Evolutionary conservation across 768 basidiomycete species (phyloP), one percentile per base, ranked within the genome.

Genomic region (Serendipita sp.): DNA sequence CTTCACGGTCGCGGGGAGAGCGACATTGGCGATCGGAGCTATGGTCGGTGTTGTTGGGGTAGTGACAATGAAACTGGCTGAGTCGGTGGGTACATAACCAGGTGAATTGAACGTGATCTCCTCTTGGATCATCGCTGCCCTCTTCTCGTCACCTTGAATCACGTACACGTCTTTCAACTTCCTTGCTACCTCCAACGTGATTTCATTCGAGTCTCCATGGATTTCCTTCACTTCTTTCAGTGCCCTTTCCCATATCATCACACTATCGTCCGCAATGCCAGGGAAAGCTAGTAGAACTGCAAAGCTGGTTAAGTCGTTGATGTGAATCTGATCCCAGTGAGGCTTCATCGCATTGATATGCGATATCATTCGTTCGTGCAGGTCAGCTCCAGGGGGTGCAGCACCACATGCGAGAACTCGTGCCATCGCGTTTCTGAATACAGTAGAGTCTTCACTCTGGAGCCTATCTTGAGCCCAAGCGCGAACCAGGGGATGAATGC

Each of bases 1-100:
- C 52, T 75, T 74, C 63, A 85, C 83, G 40, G 5, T 5, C 13
- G 13, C 13, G 13, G 40, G 5, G 40, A 13, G 40, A 5, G 40
- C 40, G 13, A 40, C 40, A 6, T 5, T 13, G 6, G 40, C 5
- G 40, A 40, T 40, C 6, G 40, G 5, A 6, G 40, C 40, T 40
- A 6, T 5, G 5, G 40, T 40, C 23, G 23, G 23, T 23, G 23
- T 23, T 23, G 23, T 23, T 23, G 23, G 23, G 23, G 23, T 23
- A 23, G 23, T 23, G 23, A 23, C 23, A 23, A 23, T 23, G 23
- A 23, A 23, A 23, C 23, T 23, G 23, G 23, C 23, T 23, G 23
- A 23, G 23, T 23, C 23, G 23, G 23, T 23, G 1, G 23, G 23
- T 23, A 23, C 23, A 23, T 23, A 23, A 23, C 23, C 23, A 23